phyloP scores from a whole-genome alignment of 306 rosid genomes.

The Cucurbita maxima region DNA sequence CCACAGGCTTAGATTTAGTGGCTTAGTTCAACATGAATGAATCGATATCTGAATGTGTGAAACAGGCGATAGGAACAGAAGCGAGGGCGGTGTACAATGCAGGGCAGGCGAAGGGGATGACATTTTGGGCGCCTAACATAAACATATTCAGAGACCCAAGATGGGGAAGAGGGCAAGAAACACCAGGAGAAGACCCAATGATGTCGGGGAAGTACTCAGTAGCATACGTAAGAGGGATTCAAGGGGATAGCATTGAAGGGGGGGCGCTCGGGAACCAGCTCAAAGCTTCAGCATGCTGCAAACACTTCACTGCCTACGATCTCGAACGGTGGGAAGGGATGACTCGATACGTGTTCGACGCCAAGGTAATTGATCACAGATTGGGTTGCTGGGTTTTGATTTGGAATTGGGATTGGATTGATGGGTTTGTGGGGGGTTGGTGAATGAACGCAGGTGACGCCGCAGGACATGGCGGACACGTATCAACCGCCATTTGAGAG shows the following conservation, averaged over 20 bases:
- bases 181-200: constrained; percentile 86
- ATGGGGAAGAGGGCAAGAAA: constrained; percentile 98
- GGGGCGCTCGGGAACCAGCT: constrained; percentile 30
- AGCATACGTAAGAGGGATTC: constrained; percentile 70
- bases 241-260: constrained; percentile 55
- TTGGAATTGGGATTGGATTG: background rate
- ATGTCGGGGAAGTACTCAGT: constrained; percentile 44
- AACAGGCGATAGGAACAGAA: constrained; percentile 56
- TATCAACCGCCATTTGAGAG: constrained; percentile 83
- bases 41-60: background rate
- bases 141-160: constrained; percentile 88
- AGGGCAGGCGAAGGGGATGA: constrained; percentile 66
- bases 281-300: constrained; percentile 88
- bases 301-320: constrained; percentile 92
- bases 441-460: constrained; percentile 31
- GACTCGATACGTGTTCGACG: constrained; percentile 55
- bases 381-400: too few relatives aligned
- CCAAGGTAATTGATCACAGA: constrained; percentile 20
- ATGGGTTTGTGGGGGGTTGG: background rate
- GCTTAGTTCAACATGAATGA: background rate
- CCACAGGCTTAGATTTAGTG: background rate
- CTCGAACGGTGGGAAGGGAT: constrained; percentile 71
- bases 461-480: constrained; percentile 79
- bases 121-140: constrained; percentile 93
- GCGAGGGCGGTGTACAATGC: constrained; percentile 70